A percentile compares a stretch with the other conserved stretches of the same genome.
Conservation (phyloP, 805 yeast species). For the Millerozyma miso region DNA sequence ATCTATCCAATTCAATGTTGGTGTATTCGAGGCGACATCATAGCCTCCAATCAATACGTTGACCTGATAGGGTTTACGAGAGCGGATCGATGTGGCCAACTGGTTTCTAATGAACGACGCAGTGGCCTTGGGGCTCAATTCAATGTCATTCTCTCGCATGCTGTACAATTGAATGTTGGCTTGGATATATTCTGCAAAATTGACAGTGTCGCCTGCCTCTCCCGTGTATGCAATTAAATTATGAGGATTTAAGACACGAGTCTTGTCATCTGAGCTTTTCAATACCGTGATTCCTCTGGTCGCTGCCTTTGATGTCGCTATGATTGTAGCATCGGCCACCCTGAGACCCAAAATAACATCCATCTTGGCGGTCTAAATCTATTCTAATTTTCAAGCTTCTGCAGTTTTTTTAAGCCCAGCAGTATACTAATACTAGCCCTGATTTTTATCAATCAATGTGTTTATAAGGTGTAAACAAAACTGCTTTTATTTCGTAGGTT, state of each 20-base stretch:
- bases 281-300: constrained; percentile 57
- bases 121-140: constrained; percentile 78
- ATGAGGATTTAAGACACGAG: constrained; percentile 64
- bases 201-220: constrained; percentile 94
- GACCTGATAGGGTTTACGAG: constrained; percentile 91
- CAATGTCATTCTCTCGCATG: constrained; percentile 74
- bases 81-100: constrained; percentile 81
- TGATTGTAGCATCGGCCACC: constrained; percentile 72
- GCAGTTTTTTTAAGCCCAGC: background rate
- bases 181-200: constrained; percentile 90
- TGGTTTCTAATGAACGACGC: constrained; percentile 86
- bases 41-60: constrained; percentile 86
- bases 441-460: background rate
- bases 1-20: constrained; percentile 84
- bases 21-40: constrained; percentile 53
- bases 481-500: background rate
- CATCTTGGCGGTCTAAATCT: constrained; percentile 42
- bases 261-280: constrained; percentile 41
- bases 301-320: constrained; percentile 93
- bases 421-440: no score
- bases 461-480: background rate
- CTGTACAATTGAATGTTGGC: constrained; percentile 87
- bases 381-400: background rate
- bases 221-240: constrained; percentile 87
- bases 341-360: constrained; percentile 87